Evolutionary conservation across 257 asterid genomes (phyloP).

Genomic region (Solanum arcanum): DNA sequence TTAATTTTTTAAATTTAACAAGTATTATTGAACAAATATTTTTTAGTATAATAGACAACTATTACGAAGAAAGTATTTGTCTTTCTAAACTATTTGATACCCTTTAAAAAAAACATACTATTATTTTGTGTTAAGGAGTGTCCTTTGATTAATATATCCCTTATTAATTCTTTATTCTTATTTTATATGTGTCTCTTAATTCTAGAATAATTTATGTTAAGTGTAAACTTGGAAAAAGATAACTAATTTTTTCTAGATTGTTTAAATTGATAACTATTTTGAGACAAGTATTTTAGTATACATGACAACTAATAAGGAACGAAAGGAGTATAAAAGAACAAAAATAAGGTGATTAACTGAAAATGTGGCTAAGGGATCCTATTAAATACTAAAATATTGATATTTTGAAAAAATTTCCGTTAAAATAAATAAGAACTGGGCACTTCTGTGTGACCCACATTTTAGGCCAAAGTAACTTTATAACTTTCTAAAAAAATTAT

Average conservation of each 20-base stretch:
- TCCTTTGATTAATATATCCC: no score
- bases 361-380: accelerated
- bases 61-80: not conserved
- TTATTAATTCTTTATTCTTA: no score
- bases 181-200: no score
- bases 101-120: not conserved
- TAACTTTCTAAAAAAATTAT: not conserved
- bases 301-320: no score
- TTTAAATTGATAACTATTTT: no score
- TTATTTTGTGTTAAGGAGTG: not conserved
- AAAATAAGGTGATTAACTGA: not conserved
- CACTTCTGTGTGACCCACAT: not conserved
- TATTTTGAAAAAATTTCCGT: accelerated
- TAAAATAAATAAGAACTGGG: not conserved
- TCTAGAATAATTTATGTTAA: no score
- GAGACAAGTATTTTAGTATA: accelerated
- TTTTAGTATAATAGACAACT: accelerated
- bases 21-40: no score
- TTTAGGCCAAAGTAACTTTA: not conserved
- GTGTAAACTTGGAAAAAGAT: no score
- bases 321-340: no score
- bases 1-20: no score
- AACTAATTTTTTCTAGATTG: no score
- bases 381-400: no score
- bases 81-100: not conserved